Base-by-base conservation (phyloP, 2,329 filamentous ascomycete species). In the Fusarium nanum region DNA sequence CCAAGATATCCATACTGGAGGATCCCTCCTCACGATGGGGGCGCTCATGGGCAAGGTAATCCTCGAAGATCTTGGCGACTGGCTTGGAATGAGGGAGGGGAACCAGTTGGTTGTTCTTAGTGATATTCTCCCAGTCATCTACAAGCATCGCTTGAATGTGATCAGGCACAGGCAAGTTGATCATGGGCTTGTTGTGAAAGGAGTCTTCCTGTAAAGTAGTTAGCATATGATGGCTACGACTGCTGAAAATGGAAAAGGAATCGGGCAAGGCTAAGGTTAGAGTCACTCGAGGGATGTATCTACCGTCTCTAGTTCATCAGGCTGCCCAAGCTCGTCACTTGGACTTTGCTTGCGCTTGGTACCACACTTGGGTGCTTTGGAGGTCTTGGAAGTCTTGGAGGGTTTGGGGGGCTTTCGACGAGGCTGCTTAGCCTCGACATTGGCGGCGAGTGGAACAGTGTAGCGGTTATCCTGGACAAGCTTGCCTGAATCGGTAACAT, bases 101-200 rank as follows among this genome's bases (percentile, higher is more conserved):
- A 32, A 98, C 93, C 6, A 98, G 89, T 77, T 95, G 93, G 73
- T 93, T 89, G 78, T 97, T 96, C 83, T 98, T 98, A 60, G 96
- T 99, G 67, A 99, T 90, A 75, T 98, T 97, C 80, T 99, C 96
- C 96, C 96, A 99, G 79, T 99, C 96, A 78, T 99, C 96, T 23
- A 99, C 96, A 5, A 99, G 88, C 68, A 97, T 87, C 18, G 92
- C 93, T 83, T 98, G 98, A 71, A 99, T 86, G 71, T 92, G 89
- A 77, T 98, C 96, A 1, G 96, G 94, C 70, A 98, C 90, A 52
- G 91, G 87, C 44, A 99, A 87, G 74, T 93, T 93, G 75, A 99
- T 91, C 20, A 93, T 93, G 22, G 95, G 94, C 61, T 94, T 90
- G 68, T 87, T 86, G 76, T 94, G 89, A 78, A 97, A 99, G 7